A percentile compares a stretch with the other conserved stretches of the same genome.
phyloP scores from a whole-genome alignment of 176 grass and related monocot species.

The Zoysia japonica region DNA sequence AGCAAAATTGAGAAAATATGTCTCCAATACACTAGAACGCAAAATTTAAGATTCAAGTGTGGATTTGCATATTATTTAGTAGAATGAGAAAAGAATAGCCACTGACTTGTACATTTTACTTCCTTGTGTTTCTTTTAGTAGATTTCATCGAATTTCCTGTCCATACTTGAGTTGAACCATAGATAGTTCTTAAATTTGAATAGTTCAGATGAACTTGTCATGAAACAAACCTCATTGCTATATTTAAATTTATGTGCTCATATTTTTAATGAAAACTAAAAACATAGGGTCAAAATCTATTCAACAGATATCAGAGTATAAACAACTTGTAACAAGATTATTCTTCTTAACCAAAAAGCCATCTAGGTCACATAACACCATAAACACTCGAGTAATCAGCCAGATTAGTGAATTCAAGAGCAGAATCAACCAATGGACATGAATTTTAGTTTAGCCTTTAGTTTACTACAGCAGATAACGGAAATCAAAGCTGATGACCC shows the following conservation, averaged over 20 bases:
- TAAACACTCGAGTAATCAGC: not conserved
- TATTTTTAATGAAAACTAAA: not conserved
- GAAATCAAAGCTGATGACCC: not conserved
- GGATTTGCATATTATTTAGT: not conserved
- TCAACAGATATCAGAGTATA: not conserved
- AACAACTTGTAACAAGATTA: not conserved
- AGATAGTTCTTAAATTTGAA: not conserved
- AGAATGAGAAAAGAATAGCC: not conserved
- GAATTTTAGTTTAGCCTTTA: not conserved
- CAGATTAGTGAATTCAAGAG: not conserved
- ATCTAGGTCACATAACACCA: not conserved
- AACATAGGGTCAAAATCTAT: not conserved
- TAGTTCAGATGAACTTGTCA: not conserved
- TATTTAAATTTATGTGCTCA: not conserved
- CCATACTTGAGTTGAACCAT: not conserved
- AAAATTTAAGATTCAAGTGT: not conserved
- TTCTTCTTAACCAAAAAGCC: not conserved
- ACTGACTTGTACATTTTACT: not conserved
- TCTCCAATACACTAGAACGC: not conserved
- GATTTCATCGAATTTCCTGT: not conserved
- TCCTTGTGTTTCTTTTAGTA: not conserved
- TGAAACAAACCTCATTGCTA: not conserved
- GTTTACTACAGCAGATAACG: not conserved
- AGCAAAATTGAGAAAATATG: not conserved
- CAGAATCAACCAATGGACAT: not conserved